These are phyloP conservation scores for Tuber umbilicatum DNA, from an alignment of 495 filamentous ascomycete species.

Conservation along the genomic window DNA sequence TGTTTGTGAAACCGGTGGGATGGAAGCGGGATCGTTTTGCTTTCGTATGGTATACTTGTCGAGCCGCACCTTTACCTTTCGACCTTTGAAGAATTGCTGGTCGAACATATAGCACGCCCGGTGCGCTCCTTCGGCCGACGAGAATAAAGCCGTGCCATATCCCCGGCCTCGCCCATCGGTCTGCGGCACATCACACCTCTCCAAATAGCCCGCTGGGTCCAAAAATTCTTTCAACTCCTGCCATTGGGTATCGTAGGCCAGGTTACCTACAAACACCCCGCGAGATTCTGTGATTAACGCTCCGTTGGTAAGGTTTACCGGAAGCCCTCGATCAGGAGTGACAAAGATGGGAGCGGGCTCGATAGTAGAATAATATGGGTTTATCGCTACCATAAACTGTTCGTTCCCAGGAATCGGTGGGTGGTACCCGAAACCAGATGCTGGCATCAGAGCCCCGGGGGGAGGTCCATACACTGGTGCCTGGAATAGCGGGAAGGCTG, in stretches of 20 bases:
- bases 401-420: neutral
- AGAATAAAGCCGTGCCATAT: constrained; percentile 29
- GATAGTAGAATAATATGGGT: constrained; percentile 2
- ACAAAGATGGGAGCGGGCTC: constrained; percentile 19
- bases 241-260: constrained; percentile 29
- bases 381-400: neutral
- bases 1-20: neutral
- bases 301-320: constrained; percentile 30
- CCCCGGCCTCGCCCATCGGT: constrained; percentile 26
- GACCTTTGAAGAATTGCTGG: constrained; percentile 24
- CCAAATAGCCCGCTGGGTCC: constrained; percentile 15
- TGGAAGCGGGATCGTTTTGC: neutral
- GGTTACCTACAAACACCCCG: constrained; percentile 32
- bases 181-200: constrained; percentile 29
- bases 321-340: constrained; percentile 21
- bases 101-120: constrained; percentile 26
- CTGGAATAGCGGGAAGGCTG: neutral
- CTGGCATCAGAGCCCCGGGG: neutral
- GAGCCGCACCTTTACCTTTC: constrained; percentile 20
- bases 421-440: neutral
- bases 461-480: neutral
- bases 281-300: constrained; percentile 31
- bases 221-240: constrained; percentile 31
- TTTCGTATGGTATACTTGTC: constrained; percentile 20
- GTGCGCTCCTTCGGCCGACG: constrained; percentile 23